Evolutionary conservation across 306 rosid species (phyloP), one percentile per base, ranked within the genome.

Genomic region (Quillaja saponaria): DNA sequence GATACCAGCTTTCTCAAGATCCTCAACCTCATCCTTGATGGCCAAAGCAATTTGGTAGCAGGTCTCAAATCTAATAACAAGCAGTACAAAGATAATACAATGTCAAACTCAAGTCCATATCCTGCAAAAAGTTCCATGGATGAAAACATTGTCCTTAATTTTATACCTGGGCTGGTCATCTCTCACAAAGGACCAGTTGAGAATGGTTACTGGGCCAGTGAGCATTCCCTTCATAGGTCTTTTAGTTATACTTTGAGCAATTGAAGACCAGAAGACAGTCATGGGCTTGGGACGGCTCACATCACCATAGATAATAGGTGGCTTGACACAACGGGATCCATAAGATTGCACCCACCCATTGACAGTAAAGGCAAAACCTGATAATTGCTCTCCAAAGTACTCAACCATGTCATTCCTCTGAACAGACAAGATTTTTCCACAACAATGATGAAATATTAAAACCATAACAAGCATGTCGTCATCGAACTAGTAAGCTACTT

Each of bases 321-420:
- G 96, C 73, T 90, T 90, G 58, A 90, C 96, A 34, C 91, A 86
- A 28, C 89, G 87, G 13, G 95, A 90, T 33, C 95, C 95, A 14
- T 90, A 90, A 45, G 91, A 90, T 65, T 90, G 95, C 60, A 90
- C 96, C 96, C 96, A 90, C 34, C 96, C 96, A 60, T 90, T 90
- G 69, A 78, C 85, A 49, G 95, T 86, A 78, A 90, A 90, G 50
- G 95, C 87, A 80, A 90, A 90, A 51, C 95, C 91, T 38, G 95
- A 86, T 58, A 90, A 63, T 75, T 91, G 98, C 85, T 86, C 95
- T 61, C 95, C 95, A 14, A 90, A 90, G 75, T 90, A 90, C 79
- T 86, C 96, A 78, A 90, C 95, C 96, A 90, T 90, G 57, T 90
- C 95, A 61, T 90, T 90, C 72, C 96, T 90, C 95, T 90, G 78